Evolutionary conservation across 2,329 filamentous ascomycete genomes (phyloP).

Genomic region (Grosmannia serpens): DNA sequence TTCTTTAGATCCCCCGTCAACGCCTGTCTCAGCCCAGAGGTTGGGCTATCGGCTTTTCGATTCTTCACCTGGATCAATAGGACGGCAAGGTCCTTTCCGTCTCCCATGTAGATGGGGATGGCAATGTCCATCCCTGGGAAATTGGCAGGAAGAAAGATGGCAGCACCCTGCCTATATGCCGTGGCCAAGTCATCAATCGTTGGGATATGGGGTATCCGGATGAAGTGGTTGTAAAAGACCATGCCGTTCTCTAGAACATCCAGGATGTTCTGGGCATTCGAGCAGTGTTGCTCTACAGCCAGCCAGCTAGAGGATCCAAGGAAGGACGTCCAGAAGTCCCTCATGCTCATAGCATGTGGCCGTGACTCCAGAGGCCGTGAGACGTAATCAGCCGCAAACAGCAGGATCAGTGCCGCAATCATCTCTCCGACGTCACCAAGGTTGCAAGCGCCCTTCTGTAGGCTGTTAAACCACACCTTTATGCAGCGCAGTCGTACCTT

Average conservation of each 20-base stretch:
- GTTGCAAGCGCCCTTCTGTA: neutral
- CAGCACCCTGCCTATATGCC: neutral
- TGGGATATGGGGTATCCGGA: too few species aligned
- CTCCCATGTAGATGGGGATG: neutral
- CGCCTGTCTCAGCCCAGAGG: neutral
- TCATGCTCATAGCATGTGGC: too few species aligned
- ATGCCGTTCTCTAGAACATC: too few species aligned
- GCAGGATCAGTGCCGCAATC: neutral
- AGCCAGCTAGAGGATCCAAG: too few species aligned
- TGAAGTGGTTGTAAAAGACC: too few species aligned
- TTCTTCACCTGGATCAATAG: neutral
- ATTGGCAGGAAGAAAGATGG: neutral
- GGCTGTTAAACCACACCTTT: neutral
- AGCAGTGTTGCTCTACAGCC: too few species aligned
- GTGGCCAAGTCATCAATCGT: too few species aligned
- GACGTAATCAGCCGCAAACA: neutral
- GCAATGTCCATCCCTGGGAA: neutral
- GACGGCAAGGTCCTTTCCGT: neutral
- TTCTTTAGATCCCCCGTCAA: neutral
- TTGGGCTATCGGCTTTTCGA: neutral
- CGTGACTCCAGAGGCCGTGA: too few species aligned
- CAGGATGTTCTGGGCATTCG: too few species aligned
- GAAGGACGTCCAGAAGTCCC: too few species aligned
- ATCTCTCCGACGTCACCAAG: neutral
- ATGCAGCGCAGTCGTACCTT: neutral